These are phyloP conservation scores for Globisporangium nodosum DNA, from an alignment of 352 stramenopile genomes.

Conservation along the genomic window DNA sequence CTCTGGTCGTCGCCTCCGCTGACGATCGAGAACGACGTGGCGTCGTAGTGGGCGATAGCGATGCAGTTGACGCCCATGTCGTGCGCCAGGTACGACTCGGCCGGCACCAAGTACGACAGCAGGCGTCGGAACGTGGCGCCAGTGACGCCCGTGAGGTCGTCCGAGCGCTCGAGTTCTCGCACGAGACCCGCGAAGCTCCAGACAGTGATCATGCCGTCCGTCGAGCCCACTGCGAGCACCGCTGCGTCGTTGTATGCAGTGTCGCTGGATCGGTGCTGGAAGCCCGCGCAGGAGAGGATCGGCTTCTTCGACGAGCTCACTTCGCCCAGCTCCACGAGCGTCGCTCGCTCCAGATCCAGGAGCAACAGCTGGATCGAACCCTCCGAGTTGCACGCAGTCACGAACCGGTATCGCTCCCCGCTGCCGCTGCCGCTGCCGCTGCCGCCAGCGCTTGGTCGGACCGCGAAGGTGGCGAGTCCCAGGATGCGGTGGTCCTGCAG, in stretches of 20 bases:
- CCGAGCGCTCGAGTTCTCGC: slow-evolving; percentile 10
- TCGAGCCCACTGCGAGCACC: slow-evolving; percentile 71
- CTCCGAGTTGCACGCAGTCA: slow-evolving; percentile 75
- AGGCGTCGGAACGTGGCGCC: neutral
- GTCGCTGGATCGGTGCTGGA: slow-evolving; percentile 19
- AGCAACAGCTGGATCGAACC: slow-evolving; percentile 59
- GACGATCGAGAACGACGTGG: slow-evolving; percentile 43
- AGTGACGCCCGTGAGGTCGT: neutral
- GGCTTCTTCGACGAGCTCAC: slow-evolving; percentile 67
- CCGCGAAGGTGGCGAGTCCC: slow-evolving; percentile 48
- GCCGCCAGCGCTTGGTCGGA: slow-evolving; percentile 7
- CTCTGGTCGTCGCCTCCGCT: slow-evolving; percentile 83
- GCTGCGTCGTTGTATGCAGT: slow-evolving; percentile 2
- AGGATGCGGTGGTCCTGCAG: slow-evolving; percentile 84
- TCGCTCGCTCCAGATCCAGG: slow-evolving; percentile 30
- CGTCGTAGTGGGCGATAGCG: slow-evolving; percentile 19
- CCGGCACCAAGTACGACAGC: slow-evolving; percentile 30
- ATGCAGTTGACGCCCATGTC: slow-evolving; percentile 84
- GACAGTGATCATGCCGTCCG: slow-evolving; percentile 72
- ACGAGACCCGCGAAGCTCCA: slow-evolving; percentile 49
- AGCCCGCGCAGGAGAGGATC: slow-evolving; percentile 62
- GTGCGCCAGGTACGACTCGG: slow-evolving; percentile 62
- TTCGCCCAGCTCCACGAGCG: slow-evolving; percentile 41
- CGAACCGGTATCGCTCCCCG: slow-evolving; percentile 33
- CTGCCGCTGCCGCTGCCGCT: neutral